Percentiles rank a stretch among this genome's conserved stretches.
phyloP scores from a whole-genome alignment of 2,329 filamentous ascomycete genomes.

The Hyphodiscus sp. region DNA sequence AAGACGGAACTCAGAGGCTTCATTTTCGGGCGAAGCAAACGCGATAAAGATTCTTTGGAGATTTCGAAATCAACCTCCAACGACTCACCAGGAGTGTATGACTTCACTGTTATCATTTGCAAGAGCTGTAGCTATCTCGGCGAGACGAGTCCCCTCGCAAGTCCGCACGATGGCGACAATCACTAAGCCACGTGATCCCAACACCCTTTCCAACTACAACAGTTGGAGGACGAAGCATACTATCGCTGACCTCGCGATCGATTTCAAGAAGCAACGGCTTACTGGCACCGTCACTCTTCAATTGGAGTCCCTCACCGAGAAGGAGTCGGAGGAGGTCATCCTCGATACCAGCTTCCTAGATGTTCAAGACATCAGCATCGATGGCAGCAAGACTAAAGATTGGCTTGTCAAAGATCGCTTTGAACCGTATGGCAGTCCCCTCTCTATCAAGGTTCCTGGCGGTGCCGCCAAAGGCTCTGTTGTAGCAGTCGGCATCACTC shows the following conservation, averaged over 20 bases:
- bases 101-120: constrained; percentile 11
- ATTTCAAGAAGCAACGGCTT: constrained; percentile 74
- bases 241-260: constrained; percentile 70
- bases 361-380: constrained; percentile 64
- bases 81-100: constrained; percentile 12
- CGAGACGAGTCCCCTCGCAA: constrained; percentile 10
- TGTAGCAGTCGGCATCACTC: constrained; percentile 54
- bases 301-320: constrained; percentile 70
- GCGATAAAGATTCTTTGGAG: not conserved
- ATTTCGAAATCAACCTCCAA: not conserved
- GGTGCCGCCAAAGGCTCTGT: constrained; percentile 47
- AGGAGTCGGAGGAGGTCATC: constrained; percentile 67
- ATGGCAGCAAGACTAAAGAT: constrained; percentile 51
- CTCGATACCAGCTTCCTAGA: constrained; percentile 84
- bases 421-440: constrained; percentile 68
- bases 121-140: constrained; percentile 12
- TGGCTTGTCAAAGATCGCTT: constrained; percentile 62
- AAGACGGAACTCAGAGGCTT: no score
- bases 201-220: constrained; percentile 87
- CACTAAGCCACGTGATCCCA: constrained; percentile 60
- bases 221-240: constrained; percentile 82
- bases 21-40: no score
- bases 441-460: constrained; percentile 56
- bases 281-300: constrained; percentile 70
- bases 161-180: constrained; percentile 21